phyloP scores from a whole-genome alignment of 106 monocot species.

The Phalaenopsis aphrodite region DNA sequence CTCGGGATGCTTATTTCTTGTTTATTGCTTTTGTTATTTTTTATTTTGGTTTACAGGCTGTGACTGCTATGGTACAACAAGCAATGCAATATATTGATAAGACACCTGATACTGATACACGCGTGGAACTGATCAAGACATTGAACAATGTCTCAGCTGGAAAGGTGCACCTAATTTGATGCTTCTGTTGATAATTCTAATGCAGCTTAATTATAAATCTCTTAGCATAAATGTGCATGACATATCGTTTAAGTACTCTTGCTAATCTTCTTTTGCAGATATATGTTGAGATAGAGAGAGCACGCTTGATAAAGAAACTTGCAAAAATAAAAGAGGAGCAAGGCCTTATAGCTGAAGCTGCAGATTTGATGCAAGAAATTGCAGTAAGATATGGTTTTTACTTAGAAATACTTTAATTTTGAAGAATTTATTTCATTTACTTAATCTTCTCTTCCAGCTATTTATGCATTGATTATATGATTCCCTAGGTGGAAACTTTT shows the following conservation, averaged over 20 bases:
- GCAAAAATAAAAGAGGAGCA: slow-evolving; percentile 99
- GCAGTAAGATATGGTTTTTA: slow-evolving; percentile 49
- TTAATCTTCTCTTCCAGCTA: background rate
- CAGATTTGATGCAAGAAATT: slow-evolving; percentile 99
- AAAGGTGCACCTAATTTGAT: slow-evolving; percentile 42
- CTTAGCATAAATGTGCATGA: background rate
- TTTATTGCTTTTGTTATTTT: background rate
- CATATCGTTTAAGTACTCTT: background rate
- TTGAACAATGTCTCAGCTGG: slow-evolving; percentile 93
- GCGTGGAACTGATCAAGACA: slow-evolving; percentile 92
- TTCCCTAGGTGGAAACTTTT: slow-evolving; percentile 88
- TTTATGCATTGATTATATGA: background rate
- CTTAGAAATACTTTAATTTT: background rate
- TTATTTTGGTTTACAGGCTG: slow-evolving; percentile 48
- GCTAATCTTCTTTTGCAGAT: slow-evolving; percentile 44
- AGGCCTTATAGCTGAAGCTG: slow-evolving; percentile 93
- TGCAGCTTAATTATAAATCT: background rate
- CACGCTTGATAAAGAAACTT: slow-evolving; percentile 83
- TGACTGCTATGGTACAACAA: slow-evolving; percentile 97
- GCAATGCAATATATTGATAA: slow-evolving; percentile 96
- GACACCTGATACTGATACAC: slow-evolving; percentile 80
- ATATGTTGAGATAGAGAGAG: slow-evolving; percentile 98
- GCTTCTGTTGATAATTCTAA: background rate
- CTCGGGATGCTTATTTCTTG: background rate
- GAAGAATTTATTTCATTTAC: slow-evolving; percentile 1